These are phyloP conservation scores for Rusavskia elegans DNA, from an alignment of 495 filamentous ascomycete genomes.

Conservation along the genomic window DNA sequence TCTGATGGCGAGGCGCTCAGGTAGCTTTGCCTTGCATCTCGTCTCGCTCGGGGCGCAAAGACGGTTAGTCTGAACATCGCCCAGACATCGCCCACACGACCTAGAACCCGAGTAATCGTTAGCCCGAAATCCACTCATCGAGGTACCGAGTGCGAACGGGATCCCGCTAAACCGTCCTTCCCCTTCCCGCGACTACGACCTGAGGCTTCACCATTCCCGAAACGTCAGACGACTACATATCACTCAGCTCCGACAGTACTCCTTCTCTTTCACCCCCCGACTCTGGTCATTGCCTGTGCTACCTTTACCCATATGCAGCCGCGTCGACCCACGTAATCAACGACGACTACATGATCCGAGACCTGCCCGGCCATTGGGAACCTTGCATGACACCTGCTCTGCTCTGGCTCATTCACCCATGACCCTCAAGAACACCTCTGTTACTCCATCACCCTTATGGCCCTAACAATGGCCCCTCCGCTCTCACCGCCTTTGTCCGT, in stretches of 20 bases:
- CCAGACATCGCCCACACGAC: neutral
- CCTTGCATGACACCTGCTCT: neutral
- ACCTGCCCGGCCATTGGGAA: neutral
- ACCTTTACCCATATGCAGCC: neutral
- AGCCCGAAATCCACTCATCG: too few relatives aligned
- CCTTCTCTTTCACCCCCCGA: too few relatives aligned
- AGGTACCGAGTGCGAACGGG: too few relatives aligned
- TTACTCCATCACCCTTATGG: conserved; percentile 5
- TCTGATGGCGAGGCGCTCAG: neutral
- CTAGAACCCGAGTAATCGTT: too few relatives aligned
- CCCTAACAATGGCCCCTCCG: conserved; percentile 8
- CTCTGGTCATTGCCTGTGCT: neutral
- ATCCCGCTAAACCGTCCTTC: too few relatives aligned
- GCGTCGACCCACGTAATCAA: neutral
- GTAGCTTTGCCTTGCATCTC: neutral
- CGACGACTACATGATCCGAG: neutral
- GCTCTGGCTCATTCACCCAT: conserved; percentile 1
- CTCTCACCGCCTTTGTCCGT: conserved; percentile 6
- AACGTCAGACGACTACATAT: too few relatives aligned
- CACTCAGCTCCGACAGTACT: too few relatives aligned
- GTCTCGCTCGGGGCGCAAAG: neutral
- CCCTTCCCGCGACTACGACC: too few relatives aligned
- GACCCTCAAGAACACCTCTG: neutral
- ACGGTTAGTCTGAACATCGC: neutral
- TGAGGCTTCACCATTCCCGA: too few relatives aligned